Base-by-base conservation (phyloP, 306 rosid genomes). In the Phaseolus lunatus region DNA sequence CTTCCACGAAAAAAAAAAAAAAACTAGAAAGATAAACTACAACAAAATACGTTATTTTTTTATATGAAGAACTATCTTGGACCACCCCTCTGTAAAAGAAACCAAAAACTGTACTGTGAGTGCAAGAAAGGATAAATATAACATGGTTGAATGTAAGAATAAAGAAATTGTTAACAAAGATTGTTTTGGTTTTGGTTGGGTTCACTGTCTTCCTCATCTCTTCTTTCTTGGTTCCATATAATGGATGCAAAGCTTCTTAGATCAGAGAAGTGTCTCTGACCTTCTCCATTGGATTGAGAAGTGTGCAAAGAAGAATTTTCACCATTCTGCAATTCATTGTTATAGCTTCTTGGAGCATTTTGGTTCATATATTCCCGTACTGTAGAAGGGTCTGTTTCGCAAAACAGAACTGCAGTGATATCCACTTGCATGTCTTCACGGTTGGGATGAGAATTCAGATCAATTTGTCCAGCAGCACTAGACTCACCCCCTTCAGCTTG, bases 391-490 rank as follows among this genome's bases (percentile, higher is more conserved):
- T 77, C 31, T 41, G 82, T 73, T 33, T 33, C 35, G 1, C 39
- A 33, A 33, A 33, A 33, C 1, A 33, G 1, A 33, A 82, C 80
- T 68, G 78, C 93, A 1, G 89, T 64, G 58, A 68, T 84, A 49
- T 85, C 93, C 39, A 79, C 27, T 73, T 73, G 86, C 82, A 73
- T 81, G 61, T 86, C 93, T 3, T 87, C 93, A 0, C 90, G 98
- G 67, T 84, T 81, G 3, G 98, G 97, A 77, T 89, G 79, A 26
- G 83, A 85, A 70, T 95, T 95, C 84, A 95, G 83, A 81, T 95
- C 99, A 56, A 95, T 92, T 75, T 88, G 86, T 72, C 92, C 94
- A 8, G 84, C 79, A 41, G 84, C 78, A 41, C 86, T 85, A 15
- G 83, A 77, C 68, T 87, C 93, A 10, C 78, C 86, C 12, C 48